Evolutionary conservation across 2,329 filamentous ascomycete species (phyloP).

Genomic region (Cladosporium sp.): DNA sequence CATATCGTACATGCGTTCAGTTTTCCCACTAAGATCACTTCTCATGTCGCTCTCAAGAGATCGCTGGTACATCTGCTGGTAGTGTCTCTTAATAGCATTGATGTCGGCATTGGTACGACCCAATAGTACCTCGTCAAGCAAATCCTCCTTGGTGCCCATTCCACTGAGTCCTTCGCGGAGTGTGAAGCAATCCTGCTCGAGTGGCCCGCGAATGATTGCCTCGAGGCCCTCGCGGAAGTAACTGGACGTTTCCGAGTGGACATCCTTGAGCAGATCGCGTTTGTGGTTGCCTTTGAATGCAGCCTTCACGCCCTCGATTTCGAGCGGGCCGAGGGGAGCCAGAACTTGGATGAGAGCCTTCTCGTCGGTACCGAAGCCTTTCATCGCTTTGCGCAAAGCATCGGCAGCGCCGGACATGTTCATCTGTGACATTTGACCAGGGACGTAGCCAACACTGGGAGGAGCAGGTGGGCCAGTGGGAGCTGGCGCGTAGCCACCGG

Average conservation of each 20-base stretch:
- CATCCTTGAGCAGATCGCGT: slow-evolving; percentile 68
- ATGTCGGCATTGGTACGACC: slow-evolving; percentile 83
- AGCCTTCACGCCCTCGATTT: slow-evolving; percentile 64
- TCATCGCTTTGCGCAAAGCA: slow-evolving; percentile 76
- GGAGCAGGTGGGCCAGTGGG: slow-evolving; percentile 51
- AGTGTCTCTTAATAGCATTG: slow-evolving; percentile 75
- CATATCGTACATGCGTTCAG: slow-evolving; percentile 78
- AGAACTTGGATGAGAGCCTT: slow-evolving; percentile 67
- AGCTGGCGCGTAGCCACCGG: slow-evolving; percentile 15
- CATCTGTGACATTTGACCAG: slow-evolving; percentile 62
- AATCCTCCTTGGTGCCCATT: slow-evolving; percentile 76
- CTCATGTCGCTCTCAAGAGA: slow-evolving; percentile 69
- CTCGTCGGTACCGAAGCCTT: slow-evolving; percentile 88
- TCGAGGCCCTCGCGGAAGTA: slow-evolving; percentile 73
- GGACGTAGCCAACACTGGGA: slow-evolving; percentile 70
- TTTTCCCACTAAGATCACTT: slow-evolving; percentile 79
- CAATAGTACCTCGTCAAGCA: slow-evolving; percentile 83
- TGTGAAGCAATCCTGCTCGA: slow-evolving; percentile 69
- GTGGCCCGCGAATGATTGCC: slow-evolving; percentile 71
- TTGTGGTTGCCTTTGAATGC: slow-evolving; percentile 62
- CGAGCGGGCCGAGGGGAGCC: slow-evolving; percentile 69
- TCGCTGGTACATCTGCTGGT: slow-evolving; percentile 62
- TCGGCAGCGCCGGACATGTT: slow-evolving; percentile 68
- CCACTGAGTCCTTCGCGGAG: slow-evolving; percentile 71
- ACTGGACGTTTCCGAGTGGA: slow-evolving; percentile 69